Evolutionary conservation across 106 monocot species (phyloP).

Genomic region (Phalaenopsis equestris): DNA sequence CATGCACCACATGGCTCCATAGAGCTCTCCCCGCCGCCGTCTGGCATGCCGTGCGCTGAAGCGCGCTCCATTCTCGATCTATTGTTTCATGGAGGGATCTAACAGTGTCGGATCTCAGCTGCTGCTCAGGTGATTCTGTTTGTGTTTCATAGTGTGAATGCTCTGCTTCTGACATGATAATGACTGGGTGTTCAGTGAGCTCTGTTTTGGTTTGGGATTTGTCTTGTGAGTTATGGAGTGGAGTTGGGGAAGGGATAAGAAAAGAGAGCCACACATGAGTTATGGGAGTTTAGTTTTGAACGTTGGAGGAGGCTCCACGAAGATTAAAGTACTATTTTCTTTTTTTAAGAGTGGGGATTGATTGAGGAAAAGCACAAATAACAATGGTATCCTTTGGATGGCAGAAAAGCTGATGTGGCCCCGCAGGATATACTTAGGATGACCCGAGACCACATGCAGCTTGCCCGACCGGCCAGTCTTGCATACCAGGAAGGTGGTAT

Average conservation of each 20-base stretch:
- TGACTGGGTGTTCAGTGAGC: neutral
- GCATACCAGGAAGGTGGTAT: too few relatives aligned
- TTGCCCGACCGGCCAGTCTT: too few relatives aligned
- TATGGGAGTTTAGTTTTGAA: neutral
- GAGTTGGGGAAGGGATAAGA: conserved; percentile 55
- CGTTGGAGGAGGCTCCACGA: conserved; percentile 31
- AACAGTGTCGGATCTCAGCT: conserved; percentile 25
- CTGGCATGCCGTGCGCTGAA: conserved; percentile 67
- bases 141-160: neutral
- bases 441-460: too few relatives aligned
- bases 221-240: neutral
- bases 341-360: neutral
- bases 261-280: conserved; percentile 60
- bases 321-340: too few relatives aligned
- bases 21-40: conserved; percentile 80
- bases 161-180: conserved; percentile 18
- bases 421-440: too few relatives aligned
- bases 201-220: neutral
- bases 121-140: conserved; percentile 18
- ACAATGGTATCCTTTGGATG: too few relatives aligned
- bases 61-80: conserved; percentile 46
- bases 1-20: conserved; percentile 64
- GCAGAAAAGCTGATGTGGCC: too few relatives aligned
- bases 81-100: conserved; percentile 44
- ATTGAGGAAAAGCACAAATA: neutral